Percentiles rank a stretch among this genome's conserved stretches.
Evolutionary conservation across 345 rosid genomes (phyloP).

Genomic region (Cardamine chenopodiifolia): DNA sequence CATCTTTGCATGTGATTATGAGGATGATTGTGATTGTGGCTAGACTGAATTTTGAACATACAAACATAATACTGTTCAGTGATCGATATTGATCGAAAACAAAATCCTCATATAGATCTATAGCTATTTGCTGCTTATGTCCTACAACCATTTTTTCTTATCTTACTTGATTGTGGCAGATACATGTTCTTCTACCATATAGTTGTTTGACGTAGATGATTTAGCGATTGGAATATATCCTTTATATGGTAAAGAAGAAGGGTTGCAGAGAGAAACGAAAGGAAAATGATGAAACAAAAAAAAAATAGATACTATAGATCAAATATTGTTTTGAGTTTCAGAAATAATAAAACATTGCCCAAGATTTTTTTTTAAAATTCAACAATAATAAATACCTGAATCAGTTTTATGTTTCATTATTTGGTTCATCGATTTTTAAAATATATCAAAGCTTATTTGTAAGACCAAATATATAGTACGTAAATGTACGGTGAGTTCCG

Average conservation of each 20-base stretch:
- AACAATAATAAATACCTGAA: neutral
- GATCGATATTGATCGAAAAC: conserved; percentile 35
- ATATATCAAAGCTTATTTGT: neutral
- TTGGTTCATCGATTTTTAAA: neutral
- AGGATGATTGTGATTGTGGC: conserved; percentile 36
- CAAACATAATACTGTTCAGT: conserved; percentile 34
- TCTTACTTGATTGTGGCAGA: neutral
- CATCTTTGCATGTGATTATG: conserved; percentile 34
- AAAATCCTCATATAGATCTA: conserved; percentile 26
- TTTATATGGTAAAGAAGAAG: neutral
- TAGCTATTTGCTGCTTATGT: conserved; percentile 21
- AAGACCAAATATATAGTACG: conserved; percentile 1
- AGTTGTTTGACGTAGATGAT: neutral
- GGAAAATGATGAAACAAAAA: neutral
- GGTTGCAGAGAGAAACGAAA: neutral
- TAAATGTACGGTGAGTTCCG: conserved; percentile 1
- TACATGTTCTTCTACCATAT: conserved; percentile 10
- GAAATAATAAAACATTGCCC: neutral
- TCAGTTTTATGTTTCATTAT: neutral
- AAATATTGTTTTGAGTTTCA: neutral
- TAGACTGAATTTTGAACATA: conserved; percentile 23
- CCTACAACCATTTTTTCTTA: conserved; percentile 16
- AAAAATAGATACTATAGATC: neutral
- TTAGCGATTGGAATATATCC: neutral
- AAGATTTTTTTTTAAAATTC: neutral